phyloP scores from a whole-genome alignment of 2,329 filamentous ascomycete genomes.

The Xylaria arbuscula region DNA sequence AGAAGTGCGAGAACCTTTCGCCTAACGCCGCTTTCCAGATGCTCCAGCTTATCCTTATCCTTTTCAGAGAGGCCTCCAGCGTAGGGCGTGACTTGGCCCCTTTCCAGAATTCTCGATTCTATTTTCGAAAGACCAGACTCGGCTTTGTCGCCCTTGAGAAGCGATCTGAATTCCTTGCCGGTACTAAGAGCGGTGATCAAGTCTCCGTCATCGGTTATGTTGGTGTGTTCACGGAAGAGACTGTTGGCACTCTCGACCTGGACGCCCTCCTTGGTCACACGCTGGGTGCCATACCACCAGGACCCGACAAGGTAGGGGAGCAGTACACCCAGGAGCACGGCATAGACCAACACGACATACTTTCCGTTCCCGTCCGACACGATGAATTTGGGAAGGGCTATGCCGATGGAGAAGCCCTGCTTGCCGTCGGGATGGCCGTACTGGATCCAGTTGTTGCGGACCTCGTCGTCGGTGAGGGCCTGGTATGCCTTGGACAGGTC shows the following conservation, averaged over 20 bases:
- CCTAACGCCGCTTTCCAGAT: conserved; percentile 81
- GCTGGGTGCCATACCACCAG: conserved; percentile 99
- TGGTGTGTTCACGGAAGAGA: conserved; percentile 92
- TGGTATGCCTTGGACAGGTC: conserved; percentile 99
- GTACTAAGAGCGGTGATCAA: conserved; percentile 84
- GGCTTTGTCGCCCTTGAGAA: conserved; percentile 80
- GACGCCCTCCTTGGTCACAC: conserved; percentile 91
- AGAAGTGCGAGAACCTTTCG: conserved; percentile 89
- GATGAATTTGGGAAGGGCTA: conserved; percentile 92
- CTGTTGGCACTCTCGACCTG: conserved; percentile 93
- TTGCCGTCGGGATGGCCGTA: conserved; percentile 98
- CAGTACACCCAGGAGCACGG: conserved; percentile 85
- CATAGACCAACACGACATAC: conserved; percentile 92
- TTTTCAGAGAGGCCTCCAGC: conserved; percentile 73
- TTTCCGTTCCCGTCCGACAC: conserved; percentile 94
- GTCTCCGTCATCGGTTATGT: conserved; percentile 81
- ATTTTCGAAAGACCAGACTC: conserved; percentile 85
- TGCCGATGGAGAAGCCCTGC: conserved; percentile 97
- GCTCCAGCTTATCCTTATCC: conserved; percentile 80
- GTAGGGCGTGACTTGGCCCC: conserved; percentile 63
- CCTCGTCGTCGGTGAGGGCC: conserved; percentile 94
- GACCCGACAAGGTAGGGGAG: conserved; percentile 93
- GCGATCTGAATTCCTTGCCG: conserved; percentile 84
- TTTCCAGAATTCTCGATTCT: conserved; percentile 80
- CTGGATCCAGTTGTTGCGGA: conserved; percentile 96